Evolutionary conservation across 352 stramenopile genomes (phyloP), one percentile per base, ranked within the genome.

Genomic region (Peronospora belbahrii): DNA sequence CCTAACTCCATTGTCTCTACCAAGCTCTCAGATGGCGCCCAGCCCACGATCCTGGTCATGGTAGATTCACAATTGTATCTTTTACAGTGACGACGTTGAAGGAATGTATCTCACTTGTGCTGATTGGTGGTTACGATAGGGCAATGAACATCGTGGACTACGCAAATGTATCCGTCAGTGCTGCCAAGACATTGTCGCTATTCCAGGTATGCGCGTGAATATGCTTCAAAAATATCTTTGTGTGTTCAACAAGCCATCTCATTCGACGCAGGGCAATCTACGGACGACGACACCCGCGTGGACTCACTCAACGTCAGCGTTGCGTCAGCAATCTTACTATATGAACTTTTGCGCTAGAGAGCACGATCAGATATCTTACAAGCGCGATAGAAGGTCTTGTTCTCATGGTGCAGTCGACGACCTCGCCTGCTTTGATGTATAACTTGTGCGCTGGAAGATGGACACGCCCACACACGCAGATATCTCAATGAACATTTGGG

Each of bases 271-370:
- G 71, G 60, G 11, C 61, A 74, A 42, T 62, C 60, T n/a, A 61
- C 64, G 6, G 72, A 88, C 17, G 59, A 70, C 58, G 65, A 84
- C 35, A 83, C 79, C 6, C 63, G 52, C 22, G 80, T 91, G 4
- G 76, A 91, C 58, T 91, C 80, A 10, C 70, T 91, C 14, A 91
- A 91, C 50, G 74, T 91, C 18, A 88, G 75, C 18, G 80, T 88
- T 8, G 80, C 80, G 0, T 67, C 80, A 2, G 80, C 72, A 7
- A 82, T 91, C 40, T 63, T 91, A 22, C 60, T 91, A 23, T 88
- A 91, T 41, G 71, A 88, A 48, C 63, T 85, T 10, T 59, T 88
- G n/a, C 72, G 83, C 46, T 85, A 80, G 48, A 22, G 18, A 31
- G 27, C 37, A 25, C 14, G 2, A 42, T 41, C 20, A 34, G 37